A percentile compares a stretch with the other conserved stretches of the same genome.
phyloP scores from a whole-genome alignment of 2,329 filamentous ascomycete species.

The Pseudofabraea citricarpa region DNA sequence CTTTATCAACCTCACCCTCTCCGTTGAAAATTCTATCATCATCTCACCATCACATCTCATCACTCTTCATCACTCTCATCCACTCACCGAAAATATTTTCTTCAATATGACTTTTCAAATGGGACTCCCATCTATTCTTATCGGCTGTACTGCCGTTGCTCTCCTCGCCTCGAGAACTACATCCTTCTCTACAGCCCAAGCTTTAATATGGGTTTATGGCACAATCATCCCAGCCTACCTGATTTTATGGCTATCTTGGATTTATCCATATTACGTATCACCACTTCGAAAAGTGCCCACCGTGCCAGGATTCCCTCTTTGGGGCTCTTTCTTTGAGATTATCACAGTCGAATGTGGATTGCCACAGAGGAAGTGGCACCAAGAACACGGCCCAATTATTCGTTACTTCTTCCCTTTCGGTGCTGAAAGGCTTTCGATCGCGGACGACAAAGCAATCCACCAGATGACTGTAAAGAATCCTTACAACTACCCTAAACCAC shows the following conservation, averaged over 20 bases:
- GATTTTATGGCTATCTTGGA: constrained; percentile 30
- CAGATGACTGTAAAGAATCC: constrained; percentile 45
- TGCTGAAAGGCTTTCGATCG: constrained; percentile 37
- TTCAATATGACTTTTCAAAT: constrained; percentile 1
- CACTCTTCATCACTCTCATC: background rate
- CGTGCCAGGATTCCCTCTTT: constrained; percentile 35
- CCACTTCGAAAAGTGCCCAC: constrained; percentile 38
- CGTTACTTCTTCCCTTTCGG: constrained; percentile 43
- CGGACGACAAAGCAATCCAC: constrained; percentile 38
- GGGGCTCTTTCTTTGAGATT: constrained; percentile 38
- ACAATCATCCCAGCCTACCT: constrained; percentile 24
- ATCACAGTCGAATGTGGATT: constrained; percentile 37
- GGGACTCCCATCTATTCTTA: constrained; percentile 1
- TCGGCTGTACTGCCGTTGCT: constrained; percentile 4
- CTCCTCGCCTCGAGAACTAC: constrained; percentile 16
- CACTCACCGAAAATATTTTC: background rate
- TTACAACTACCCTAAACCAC: constrained; percentile 65
- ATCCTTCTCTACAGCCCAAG: constrained; percentile 7
- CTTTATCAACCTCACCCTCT: no score
- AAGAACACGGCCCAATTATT: constrained; percentile 35
- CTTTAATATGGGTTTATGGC: constrained; percentile 12
- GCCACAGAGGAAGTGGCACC: constrained; percentile 37
- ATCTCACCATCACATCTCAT: background rate
- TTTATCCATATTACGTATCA: constrained; percentile 38
- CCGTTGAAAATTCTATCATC: no score